Conservation (phyloP, 2,329 filamentous ascomycete genomes). For the Aspergillus unguis region DNA sequence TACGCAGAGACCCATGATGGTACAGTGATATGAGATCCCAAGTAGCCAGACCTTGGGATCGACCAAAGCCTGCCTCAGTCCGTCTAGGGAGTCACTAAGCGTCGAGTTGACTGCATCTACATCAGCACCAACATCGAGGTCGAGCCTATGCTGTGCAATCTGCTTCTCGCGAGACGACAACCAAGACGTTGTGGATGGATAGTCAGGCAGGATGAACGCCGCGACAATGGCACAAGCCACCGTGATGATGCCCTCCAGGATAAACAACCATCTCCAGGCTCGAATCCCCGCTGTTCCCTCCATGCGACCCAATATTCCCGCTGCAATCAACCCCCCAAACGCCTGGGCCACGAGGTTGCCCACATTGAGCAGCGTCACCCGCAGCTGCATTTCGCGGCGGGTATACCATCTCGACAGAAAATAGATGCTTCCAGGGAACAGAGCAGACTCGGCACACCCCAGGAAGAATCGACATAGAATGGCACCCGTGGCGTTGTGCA, state of each 20-base stretch:
- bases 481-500: background rate
- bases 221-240: background rate
- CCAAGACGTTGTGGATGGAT: background rate
- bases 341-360: background rate
- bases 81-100: background rate
- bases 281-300: background rate
- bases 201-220: background rate
- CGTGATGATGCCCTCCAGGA: background rate
- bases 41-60: constrained; percentile 1
- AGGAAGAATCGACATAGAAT: background rate
- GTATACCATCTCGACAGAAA: background rate
- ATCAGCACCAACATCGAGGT: background rate
- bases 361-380: background rate
- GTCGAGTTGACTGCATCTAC: background rate
- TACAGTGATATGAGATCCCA: background rate
- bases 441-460: background rate
- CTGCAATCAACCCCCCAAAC: background rate
- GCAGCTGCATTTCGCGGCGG: background rate
- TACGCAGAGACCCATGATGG: constrained; percentile 1
- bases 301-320: background rate
- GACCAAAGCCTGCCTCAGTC: background rate
- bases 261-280: background rate
- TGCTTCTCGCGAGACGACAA: background rate
- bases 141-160: constrained; percentile 1
- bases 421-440: background rate